Base-by-base conservation (phyloP, 1,139 yeast genomes). In the Kodamaea alishanica region DNA sequence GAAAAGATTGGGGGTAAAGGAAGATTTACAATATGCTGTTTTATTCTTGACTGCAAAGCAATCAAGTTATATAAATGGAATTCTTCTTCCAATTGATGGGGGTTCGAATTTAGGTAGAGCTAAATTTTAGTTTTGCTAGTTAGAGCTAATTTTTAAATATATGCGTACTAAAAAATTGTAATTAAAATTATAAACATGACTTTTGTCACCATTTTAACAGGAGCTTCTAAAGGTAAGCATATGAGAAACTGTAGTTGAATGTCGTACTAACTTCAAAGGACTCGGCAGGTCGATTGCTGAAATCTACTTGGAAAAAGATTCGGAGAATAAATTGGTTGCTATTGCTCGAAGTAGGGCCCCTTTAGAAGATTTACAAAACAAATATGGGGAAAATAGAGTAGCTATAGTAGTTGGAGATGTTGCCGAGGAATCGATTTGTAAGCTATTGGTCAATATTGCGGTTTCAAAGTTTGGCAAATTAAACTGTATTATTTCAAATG, bases 401-500 rank as follows among this genome's bases (percentile, higher is more conserved):
- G 73, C 65, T 23, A 68, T 74, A 27, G 68, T 82, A 3, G 73
- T 67, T 4, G 97, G 96, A 0, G 96, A 90, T 56, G 69, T 89
- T 5, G 54, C 84, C 0, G 73, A 78, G 15, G 50, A 58, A 4
- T 43, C 54, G 5, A 65, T 71, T 1, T 53, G 70, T 6, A 45
- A 52, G 22, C 44, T 54, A 20, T 75, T 84, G 1, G 70, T 84
- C 10, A 59, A 64, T 1, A 40, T 61, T 20, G 81, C 90, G 0
- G 50, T 75, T 8, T 46, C 55, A 5, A 67, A 67, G 42, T 82
- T 75, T 54, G 92, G 89, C 3, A 65, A 68, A 26, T 63, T 92
- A 33, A 80, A 85, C 52, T 79, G 92, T 0, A 59, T 88, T 6
- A 74, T 92, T 33, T 81, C 89, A 42, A 90, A 92, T 62, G 97